Base-by-base conservation (phyloP, 2,329 filamentous ascomycete species). In the Lasiodiplodia hormozganensis region DNA sequence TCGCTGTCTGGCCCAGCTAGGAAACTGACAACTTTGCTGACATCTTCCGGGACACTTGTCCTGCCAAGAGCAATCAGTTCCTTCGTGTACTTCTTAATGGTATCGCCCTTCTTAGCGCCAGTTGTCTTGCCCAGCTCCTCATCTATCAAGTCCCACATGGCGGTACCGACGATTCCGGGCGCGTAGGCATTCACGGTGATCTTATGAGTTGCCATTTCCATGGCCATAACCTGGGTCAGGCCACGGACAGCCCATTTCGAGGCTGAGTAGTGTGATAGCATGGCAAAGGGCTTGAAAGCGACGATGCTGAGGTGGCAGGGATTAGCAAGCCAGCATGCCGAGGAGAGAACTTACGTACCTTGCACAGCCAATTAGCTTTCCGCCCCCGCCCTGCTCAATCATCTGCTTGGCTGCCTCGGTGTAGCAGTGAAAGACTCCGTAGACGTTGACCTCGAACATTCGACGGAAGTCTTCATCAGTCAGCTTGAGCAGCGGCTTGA, bases 81-180 rank as follows among this genome's bases (percentile, higher is more conserved):
- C 0, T 81, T 72, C 0, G 79, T 83, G 70, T 85, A 86, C 73
- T 87, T 86, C 74, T 85, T 84, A 67, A 89, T 85, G 3, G 83
- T 85, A 28, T 86, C 83, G 2, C 86, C 86, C 72, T 83, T 86
- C 72, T 82, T 77, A 0, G 80, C 78, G 0, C 85, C 88, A 1
- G 77, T 81, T 68, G 82, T 82, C 74, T 85, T 82, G 0, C 84
- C 87, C 38, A 90, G 70, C 68, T 85, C 85, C 70, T 87, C 85
- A 70, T 91, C 90, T 66, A 92, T 90, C 2, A 87, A 74, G 56
- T 91, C 89, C 89, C 89, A 92, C 89, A 91, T 91, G 0, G 82
- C 81, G 0, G 88, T 91, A 0, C 85, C 88, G 0, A 92, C 88
- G 58, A 92, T 90, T 0, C 90, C 90, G 0, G 89, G 89, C 0